Conservation (phyloP, 2,329 filamentous ascomycete genomes). For the Sporothrix brunneoviolacea region DNA sequence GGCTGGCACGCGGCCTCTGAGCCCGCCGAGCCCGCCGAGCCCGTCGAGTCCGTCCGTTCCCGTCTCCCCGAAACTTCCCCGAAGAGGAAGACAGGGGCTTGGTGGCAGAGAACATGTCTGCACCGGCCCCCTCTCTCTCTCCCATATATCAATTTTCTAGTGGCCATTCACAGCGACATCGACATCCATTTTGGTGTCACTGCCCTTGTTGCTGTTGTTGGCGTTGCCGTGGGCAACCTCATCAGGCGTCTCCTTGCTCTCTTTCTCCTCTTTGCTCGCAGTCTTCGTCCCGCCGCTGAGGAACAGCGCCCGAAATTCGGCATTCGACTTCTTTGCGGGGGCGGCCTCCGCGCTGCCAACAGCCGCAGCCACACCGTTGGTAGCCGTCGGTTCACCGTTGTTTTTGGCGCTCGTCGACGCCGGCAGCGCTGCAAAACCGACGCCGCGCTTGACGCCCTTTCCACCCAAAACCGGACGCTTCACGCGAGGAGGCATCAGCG, state of each 20-base stretch:
- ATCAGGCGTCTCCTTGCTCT: background rate
- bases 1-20: too few species aligned
- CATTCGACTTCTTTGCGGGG: constrained; percentile 26
- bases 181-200: constrained; percentile 11
- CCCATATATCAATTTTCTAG: background rate
- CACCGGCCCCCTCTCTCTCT: background rate
- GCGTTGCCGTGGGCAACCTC: background rate
- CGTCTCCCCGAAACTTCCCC: background rate
- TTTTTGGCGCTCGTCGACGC: constrained; percentile 22
- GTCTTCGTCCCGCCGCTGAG: constrained; percentile 15
- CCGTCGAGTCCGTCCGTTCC: too few species aligned
- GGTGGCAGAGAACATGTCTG: too few species aligned
- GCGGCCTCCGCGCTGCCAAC: constrained; percentile 17
- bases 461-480: constrained; percentile 38
- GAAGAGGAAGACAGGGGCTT: background rate
- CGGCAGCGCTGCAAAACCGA: constrained; percentile 33
- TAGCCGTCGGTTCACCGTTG: constrained; percentile 16
- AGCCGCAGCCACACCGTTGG: constrained; percentile 12
- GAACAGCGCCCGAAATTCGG: constrained; percentile 27
- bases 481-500: constrained; percentile 38
- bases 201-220: constrained; percentile 18
- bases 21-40: too few species aligned
- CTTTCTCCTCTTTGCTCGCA: background rate
- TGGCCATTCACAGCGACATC: constrained; percentile 12
- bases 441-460: constrained; percentile 34